Base-by-base conservation (phyloP, 1,139 yeast genomes). In the Candida sp. region DNA sequence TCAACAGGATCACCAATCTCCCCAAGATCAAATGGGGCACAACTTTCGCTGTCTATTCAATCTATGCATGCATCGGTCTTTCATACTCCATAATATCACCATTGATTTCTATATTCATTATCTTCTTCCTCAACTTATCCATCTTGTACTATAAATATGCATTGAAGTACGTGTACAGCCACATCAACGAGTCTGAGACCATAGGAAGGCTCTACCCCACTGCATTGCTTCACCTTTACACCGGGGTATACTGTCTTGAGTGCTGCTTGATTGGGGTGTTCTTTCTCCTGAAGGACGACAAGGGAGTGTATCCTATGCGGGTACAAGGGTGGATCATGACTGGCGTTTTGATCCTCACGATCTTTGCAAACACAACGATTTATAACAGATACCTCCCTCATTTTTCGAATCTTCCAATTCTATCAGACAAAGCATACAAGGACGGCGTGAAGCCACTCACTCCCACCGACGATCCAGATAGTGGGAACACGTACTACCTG, bases 11-110 rank as follows among this genome's bases (percentile, higher is more conserved):
- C n/a, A 74, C 80, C 1, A 68, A 58, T 1, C 66, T 81, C 17
- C 74, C 80, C 6, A 62, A 67, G 22, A 74, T 86, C 28, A 75
- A 78, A 54, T 90, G 96, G 96, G 97, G 97, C 0, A 78, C 93
- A 0, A 68, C 81, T 0, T 91, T 88, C 60, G 93, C 97, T 0
- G 77, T 84, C 0, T 86, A 86, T 57, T 84, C 97, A 1, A 86
- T 89, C 4, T 78, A 89, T 58, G 93, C 88, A 0, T 82, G 90
- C 7, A 90, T 92, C 52, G 90, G 94, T 0, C 68, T 92, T 32
- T 84, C 89, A 0, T 91, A 90, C 61, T 80, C 91, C 5, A 81
- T 90, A 4, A 82, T 92, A 7, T 85, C 96, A 0, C 98, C 98
- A 1, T 59, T 90, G 50, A 88, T 92, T 3, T 74, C 89, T 4